Conservation (phyloP, 2,329 filamentous ascomycete species). For the Verticillium nubilum region DNA sequence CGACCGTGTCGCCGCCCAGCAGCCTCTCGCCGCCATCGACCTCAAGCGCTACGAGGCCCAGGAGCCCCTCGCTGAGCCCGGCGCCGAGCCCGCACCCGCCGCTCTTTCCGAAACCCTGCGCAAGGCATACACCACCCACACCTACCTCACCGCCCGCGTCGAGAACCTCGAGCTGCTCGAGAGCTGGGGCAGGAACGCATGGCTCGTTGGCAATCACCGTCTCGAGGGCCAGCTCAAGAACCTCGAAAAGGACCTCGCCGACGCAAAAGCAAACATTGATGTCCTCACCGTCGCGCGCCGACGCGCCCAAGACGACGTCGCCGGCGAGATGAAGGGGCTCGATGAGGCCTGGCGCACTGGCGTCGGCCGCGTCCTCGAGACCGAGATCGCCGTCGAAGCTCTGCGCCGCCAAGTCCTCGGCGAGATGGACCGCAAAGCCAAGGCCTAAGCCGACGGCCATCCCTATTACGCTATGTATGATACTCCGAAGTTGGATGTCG, state of each 20-base stretch:
- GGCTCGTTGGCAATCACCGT: slow-evolving; percentile 80
- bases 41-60: slow-evolving; percentile 77
- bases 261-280: slow-evolving; percentile 64
- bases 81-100: slow-evolving; percentile 41
- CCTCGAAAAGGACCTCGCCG: slow-evolving; percentile 71
- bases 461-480: background rate
- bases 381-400: slow-evolving; percentile 75
- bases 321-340: slow-evolving; percentile 65
- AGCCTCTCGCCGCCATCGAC: slow-evolving; percentile 64
- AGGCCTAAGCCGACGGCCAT: no score
- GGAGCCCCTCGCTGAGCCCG: slow-evolving; percentile 32
- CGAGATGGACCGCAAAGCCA: slow-evolving; percentile 35
- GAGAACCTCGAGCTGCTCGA: slow-evolving; percentile 68
- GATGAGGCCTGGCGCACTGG: slow-evolving; percentile 77
- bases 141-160: slow-evolving; percentile 47
- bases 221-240: slow-evolving; percentile 65
- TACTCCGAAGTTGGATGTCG: background rate
- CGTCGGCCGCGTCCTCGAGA: slow-evolving; percentile 76
- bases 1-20: slow-evolving; percentile 49
- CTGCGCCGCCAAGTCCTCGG: slow-evolving; percentile 63
- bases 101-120: slow-evolving; percentile 58
- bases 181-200: slow-evolving; percentile 79
- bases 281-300: slow-evolving; percentile 65
- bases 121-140: slow-evolving; percentile 40
- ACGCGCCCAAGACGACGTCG: slow-evolving; percentile 62